Evolutionary conservation across 2,329 filamentous ascomycete species (phyloP), one percentile per base, ranked within the genome.

Genomic region (Diaporthe longicolla): DNA sequence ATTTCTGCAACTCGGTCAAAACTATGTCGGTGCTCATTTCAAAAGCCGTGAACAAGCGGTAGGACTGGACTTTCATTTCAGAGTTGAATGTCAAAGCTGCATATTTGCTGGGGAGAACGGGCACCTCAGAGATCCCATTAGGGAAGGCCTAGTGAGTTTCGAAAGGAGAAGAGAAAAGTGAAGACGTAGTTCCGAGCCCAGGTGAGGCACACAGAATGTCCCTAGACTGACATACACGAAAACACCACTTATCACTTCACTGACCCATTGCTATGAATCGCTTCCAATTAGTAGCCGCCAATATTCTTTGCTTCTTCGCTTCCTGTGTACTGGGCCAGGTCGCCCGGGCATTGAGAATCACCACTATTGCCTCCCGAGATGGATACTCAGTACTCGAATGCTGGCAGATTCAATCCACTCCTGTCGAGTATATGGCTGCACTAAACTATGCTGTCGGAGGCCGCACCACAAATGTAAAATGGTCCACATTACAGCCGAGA

Each of bases 381-480:
- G 58, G 58, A 4, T 63, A 45, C 24, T 63, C 58, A 3, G 58
- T 63, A 19, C 58, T 63, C 15, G 58, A 63, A 29, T 63, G 58
- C 37, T 63, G 58, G 37, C 37, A 63, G 17, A 40, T 63, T 13
- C n/a, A 45, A 24, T 63, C 58, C 13, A 45, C 13, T 4, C 58
- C 58, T 2, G 58, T 63, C 17, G 58, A 63, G 17, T 45, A 45
- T 13, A 63, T 63, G 58, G 24, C 58, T 19, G 58, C 58, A 0
- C 11, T 63, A 2, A 63, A 63, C 1, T 63, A 45, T 45, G 37
- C 17, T 24, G 37, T 63, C 37, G 58, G 58, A 8, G 58, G 58
- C 24, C 58, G 37, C 37, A 63, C 58, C 3, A 29, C 37, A 45
- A 45, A 45, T 45, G 58, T 63, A 37, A 63, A 63, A 29, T 63